Evolutionary conservation across 331 rosid species (phyloP), one percentile per base, ranked within the genome.

Genomic region (Acacia pycnantha): DNA sequence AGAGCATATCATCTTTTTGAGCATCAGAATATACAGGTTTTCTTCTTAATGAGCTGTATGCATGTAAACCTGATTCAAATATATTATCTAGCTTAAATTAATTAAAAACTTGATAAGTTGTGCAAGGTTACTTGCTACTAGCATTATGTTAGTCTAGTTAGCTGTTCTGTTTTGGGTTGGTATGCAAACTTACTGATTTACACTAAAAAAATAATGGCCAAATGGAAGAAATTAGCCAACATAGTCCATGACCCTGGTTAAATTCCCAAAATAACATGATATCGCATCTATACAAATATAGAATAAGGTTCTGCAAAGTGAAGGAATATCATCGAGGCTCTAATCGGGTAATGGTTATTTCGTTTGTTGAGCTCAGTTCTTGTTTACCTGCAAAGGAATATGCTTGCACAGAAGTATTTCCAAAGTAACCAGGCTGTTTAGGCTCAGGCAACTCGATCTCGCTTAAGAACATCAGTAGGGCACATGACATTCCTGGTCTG

Each of bases 401-500:
- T 48, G 69, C 79, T 81, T 74, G 77, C 18, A 13, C 47, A 21
- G 86, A 82, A 47, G 68, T 67, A 65, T 62, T 79, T 13, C 70
- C 77, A 75, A 82, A 81, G 83, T 80, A 92, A 54, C 91, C 87
- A 11, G 98, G 97, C 16, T 68, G 87, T 84, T 92, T 89, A 3
- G 97, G 92, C 37, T 83, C 83, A 64, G 90, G 84, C 70, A 94
- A 82, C 29, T 82, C 76, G 76, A 33, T 69, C 43, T 90, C 85
- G 73, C 91, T 86, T 3, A 79, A 84, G 56, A 92, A 67, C 97
- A 90, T 89, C 54, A 88, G 48, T 5, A 92, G 70, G 26, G 85
- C 90, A 76, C 70, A 58, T 24, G 91, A 82, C 92, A 92, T 90
- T 68, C 72, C 77, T 6, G 96, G 96, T 65, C 97, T 86, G 72